Evolutionary conservation across 179 eudicot species (phyloP), one percentile per base, ranked within the genome.

Genomic region (Heliamphora pulchella): DNA sequence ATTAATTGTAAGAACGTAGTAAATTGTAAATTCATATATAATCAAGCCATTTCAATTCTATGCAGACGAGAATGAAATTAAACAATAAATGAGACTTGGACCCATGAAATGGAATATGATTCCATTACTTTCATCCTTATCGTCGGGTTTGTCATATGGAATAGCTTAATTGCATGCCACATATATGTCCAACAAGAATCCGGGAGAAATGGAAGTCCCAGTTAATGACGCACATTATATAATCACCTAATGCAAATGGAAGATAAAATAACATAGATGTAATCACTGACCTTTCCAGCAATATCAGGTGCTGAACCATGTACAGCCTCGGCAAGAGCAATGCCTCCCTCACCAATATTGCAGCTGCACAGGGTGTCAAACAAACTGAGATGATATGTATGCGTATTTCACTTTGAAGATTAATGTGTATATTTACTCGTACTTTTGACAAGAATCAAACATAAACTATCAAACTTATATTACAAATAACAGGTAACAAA

Each of bases 221-320:
- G 48, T 31, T 74, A 59, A 74, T 47, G 61, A 61, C 5, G 51
- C 58, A 69, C 9, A 77, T 47, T 6, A 46, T 4, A 58, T 15
- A 47, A 81, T 68, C 62, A 76, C 2, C 58, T 53, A 47, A 17
- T n/a, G 61, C 20, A 10, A 18, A 61, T 15, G 15, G 54, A 54
- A 64, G 1, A 5, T 0, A 54, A 70, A 64, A 80, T 61, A 9
- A 62, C 4, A 44, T 43, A 11, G 70, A 10, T 65, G 46, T 71
- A 20, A 59, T 8, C 61, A 70, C 84, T 76, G 74, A 96, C 99
- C 99, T 92, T 94, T 82, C 99, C 99, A 71, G 99, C 98, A 77
- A 96, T 96, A 86, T 96, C 99, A 82, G 99, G 98, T 74, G 99
- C 99, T 46, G 99, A 96, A 74, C 99, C 99, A 84, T 96, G 99